Evolutionary conservation across 164 flowering plant species (phyloP), one percentile per base, ranked within the genome.

Genomic region (Aristolochia californica): DNA sequence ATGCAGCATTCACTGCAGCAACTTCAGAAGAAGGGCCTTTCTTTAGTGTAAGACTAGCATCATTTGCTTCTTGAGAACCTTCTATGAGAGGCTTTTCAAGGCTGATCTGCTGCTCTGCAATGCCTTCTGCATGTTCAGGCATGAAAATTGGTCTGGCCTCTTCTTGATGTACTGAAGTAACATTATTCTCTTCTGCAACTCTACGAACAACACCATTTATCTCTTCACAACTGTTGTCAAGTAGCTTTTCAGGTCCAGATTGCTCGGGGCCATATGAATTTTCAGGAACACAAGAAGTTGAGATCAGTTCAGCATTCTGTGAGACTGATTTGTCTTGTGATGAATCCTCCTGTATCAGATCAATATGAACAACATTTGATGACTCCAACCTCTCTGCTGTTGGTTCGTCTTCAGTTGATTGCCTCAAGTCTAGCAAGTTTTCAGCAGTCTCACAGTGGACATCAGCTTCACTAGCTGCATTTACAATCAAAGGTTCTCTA

Each of bases 331-430:
- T 38, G 27, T 45, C 40, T 27, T 21, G 49, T 16, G 51, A n/a
- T 50, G 55, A 55, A 63, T 21, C 64, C 23, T 43, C 55, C 52
- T 26, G 49, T 18, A 50, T 25, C 14, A 18, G 45, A 25, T 23
- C 14, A 16, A 28, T 49, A 48, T 49, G 45, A 65, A 48, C 61
- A 56, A 66, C 4, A 20, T 40, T 16, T 17, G 22, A 50, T 50
- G 22, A n/a, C 15, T 22, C 27, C 40, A 34, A 34, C 10, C 40
- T 34, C 11, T 34, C 40, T 34, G 5, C 40, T 34, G 40, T 4
- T 34, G 40, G 40, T 34, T 34, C 40, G 10, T 34, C 10, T 9
- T 8, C 40, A 34, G 40, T 12, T 5, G 40, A 34, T 12, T 34
- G 40, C 40, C 40, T 34, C 10, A 34, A 34, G 40, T 34, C 40